Base-by-base conservation (phyloP, 2,329 filamentous ascomycete genomes). In the Pestalotiopsis sp. region DNA sequence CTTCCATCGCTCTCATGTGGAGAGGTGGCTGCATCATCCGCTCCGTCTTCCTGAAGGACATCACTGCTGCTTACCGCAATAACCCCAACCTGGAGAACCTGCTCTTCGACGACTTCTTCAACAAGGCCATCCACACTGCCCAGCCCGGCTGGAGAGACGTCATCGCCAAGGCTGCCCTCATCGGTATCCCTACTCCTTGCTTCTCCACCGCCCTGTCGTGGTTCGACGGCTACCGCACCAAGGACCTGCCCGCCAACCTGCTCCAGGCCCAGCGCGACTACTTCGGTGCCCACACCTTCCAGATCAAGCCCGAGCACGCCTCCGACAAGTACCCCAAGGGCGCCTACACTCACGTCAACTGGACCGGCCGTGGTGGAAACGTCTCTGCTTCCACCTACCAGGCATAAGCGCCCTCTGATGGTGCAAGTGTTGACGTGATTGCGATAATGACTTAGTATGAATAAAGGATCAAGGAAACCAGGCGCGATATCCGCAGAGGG, bases 1-100 rank as follows among this genome's bases (percentile, higher is more conserved):
- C 96, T 74, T 97, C 97, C 77, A 99, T 99, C 79, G 96, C 96
- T 77, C 92, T 99, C 81, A 99, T 99, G 96, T 99, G 96, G 96
- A 94, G 96, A 82, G 96, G 96, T 86, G 96, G 96, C 77, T 99
- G 96, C 90, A 99, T 99, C 79, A 99, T 99, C 86, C 95, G 96
- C 83, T 98, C 96, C 74, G 96, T 99, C 80, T 99, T 99, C 94
- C 87, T 99, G 75, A 98, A 98, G 91, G 95, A 99, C 83, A 99
- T 99, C 86, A 99, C 96, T 77, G 92, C 92, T 74, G 96, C 96
- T 66, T 99, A 98, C 91, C 95, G 95, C 85, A 91, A 89, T 76
- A 91, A 98, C 88, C 93, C 94, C 74, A 92, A 98, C 74, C 92
- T 99, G 74, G 92, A 98, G 91, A 99, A 99, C 90, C 87, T 99